Percentiles rank a stretch among this genome's conserved stretches.
Evolutionary conservation across 768 basidiomycete genomes (phyloP).

Genomic region (Mycena rebaudengoi): DNA sequence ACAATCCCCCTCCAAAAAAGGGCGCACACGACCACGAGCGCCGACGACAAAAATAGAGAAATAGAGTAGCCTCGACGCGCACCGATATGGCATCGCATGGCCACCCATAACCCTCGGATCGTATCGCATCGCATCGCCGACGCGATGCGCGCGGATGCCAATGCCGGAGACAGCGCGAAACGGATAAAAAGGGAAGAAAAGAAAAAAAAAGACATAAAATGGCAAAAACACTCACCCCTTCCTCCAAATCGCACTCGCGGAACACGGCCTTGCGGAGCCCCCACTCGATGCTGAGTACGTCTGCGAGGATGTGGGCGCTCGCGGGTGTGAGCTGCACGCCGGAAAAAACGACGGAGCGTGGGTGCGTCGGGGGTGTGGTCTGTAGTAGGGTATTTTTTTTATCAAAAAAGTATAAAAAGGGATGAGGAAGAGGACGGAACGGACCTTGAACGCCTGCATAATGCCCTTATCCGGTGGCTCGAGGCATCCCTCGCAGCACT

Average conservation of each 20-base stretch:
- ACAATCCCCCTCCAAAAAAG: no score
- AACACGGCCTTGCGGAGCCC: constrained; percentile 87
- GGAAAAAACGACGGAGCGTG: constrained; percentile 80
- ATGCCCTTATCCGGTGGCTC: constrained; percentile 73
- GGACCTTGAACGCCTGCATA: constrained; percentile 75
- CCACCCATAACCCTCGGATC: no score
- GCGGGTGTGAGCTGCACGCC: constrained; percentile 76
- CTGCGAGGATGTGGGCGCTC: constrained; percentile 83
- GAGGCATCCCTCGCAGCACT: constrained; percentile 83
- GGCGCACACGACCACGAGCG: no score
- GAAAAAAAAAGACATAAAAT: not conserved
- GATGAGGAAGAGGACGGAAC: constrained; percentile 27
- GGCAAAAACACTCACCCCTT: constrained; percentile 61
- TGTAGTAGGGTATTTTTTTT: constrained; percentile 30
- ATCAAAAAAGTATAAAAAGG: not conserved
- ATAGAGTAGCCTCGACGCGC: no score
- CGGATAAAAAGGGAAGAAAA: not conserved
- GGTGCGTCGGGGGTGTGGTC: constrained; percentile 62
- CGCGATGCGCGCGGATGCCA: not conserved
- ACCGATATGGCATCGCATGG: no score
- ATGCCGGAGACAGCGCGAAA: not conserved
- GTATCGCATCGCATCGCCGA: no score
- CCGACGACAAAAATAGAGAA: no score
- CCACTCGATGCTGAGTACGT: constrained; percentile 94
- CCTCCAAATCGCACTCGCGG: constrained; percentile 88